phyloP scores from a whole-genome alignment of 2,329 filamentous ascomycete genomes.

The Cryphonectria naterciae region DNA sequence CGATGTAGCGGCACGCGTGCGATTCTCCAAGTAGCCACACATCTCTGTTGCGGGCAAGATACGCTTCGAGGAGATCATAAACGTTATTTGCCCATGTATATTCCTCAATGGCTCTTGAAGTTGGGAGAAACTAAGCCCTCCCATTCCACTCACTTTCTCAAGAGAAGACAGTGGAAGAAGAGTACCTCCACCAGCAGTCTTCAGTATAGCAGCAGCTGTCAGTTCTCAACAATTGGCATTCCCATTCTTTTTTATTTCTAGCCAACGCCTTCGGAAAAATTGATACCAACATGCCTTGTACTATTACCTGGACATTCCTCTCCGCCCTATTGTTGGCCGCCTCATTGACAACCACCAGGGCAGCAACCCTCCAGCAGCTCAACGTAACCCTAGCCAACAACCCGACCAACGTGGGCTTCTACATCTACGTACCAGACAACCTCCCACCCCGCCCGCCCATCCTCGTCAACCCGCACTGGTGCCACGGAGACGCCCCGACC shows the following conservation, averaged over 20 bases:
- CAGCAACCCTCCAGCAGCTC: slow-evolving; percentile 36
- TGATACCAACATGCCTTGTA: neutral
- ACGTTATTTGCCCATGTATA: neutral
- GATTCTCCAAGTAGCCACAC: neutral
- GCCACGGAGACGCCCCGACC: slow-evolving; percentile 55
- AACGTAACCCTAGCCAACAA: slow-evolving; percentile 47
- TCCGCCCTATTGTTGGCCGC: neutral
- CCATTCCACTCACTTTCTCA: neutral
- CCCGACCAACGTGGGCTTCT: slow-evolving; percentile 55
- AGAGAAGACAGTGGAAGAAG: too few species aligned
- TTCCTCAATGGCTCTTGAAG: neutral
- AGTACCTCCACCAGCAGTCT: too few species aligned
- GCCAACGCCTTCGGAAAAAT: too few species aligned
- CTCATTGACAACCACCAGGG: neutral
- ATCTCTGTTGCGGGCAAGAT: neutral
- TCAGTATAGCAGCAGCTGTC: too few species aligned
- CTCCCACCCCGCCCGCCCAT: slow-evolving; percentile 51
- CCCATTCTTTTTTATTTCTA: neutral
- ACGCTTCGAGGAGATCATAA: neutral
- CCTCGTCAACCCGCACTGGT: slow-evolving; percentile 62
- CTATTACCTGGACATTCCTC: neutral
- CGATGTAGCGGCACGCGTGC: neutral
- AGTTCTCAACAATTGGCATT: neutral
- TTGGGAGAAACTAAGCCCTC: neutral
- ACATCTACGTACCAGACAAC: slow-evolving; percentile 52